Evolutionary conservation across 164 flowering plant genomes (phyloP).

Genomic region (Santalum album): DNA sequence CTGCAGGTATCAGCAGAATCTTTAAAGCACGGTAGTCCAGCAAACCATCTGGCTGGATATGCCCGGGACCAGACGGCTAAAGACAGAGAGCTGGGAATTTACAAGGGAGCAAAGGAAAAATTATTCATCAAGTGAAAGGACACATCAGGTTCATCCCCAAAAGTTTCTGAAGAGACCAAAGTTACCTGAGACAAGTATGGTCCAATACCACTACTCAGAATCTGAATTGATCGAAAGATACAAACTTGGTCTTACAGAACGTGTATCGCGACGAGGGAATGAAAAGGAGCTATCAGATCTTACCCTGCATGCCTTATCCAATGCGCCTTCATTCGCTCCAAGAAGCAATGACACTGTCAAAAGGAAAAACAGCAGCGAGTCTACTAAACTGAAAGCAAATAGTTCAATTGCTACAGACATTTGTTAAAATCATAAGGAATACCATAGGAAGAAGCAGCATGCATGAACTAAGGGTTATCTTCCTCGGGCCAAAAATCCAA

Average conservation of each 20-base stretch:
- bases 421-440: too few relatives aligned
- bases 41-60: background rate
- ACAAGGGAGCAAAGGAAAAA: background rate
- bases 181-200: background rate
- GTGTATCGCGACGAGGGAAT: conserved; percentile 68
- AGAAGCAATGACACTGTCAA: conserved; percentile 74
- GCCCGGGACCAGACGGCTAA: background rate
- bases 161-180: background rate
- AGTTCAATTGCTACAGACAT: background rate
- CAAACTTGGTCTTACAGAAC: conserved; percentile 67
- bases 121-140: background rate
- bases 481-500: too few relatives aligned
- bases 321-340: conserved; percentile 50
- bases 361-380: background rate
- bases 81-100: background rate
- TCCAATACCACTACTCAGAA: conserved; percentile 60
- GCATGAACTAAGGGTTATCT: too few relatives aligned
- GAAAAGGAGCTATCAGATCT: conserved; percentile 64
- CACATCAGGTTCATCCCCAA: background rate
- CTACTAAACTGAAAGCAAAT: background rate
- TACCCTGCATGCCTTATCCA: conserved; percentile 43
- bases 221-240: conserved; percentile 75
- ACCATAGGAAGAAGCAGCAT: too few relatives aligned
- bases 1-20: background rate
- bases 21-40: background rate